phyloP scores from a whole-genome alignment of 2,329 filamentous ascomycete genomes.

The Parastagonospora avenae region DNA sequence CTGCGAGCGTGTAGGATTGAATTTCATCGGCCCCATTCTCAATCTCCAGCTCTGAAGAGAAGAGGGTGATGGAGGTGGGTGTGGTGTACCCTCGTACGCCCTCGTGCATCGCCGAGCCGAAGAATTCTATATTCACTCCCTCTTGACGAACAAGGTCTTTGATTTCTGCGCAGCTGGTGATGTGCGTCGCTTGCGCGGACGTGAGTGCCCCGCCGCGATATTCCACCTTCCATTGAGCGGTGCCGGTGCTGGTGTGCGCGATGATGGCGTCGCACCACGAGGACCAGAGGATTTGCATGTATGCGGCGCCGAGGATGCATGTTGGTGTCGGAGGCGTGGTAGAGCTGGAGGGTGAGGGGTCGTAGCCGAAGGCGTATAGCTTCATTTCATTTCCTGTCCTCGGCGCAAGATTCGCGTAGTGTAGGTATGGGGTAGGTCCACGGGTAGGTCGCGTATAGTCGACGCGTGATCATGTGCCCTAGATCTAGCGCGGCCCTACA shows the following conservation, averaged over 20 bases:
- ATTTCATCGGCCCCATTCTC: slow-evolving; percentile 2
- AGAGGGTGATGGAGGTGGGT: slow-evolving; percentile 8
- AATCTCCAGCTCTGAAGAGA: slow-evolving; percentile 13
- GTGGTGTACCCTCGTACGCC: slow-evolving; percentile 25
- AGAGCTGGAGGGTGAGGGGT: not conserved
- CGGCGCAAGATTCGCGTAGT: no score
- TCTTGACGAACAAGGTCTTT: not conserved
- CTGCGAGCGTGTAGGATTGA: not conserved
- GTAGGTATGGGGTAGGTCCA: no score
- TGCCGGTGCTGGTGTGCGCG: not conserved
- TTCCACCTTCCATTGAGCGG: slow-evolving; percentile 1
- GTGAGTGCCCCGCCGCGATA: slow-evolving; percentile 30
- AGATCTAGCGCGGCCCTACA: no score
- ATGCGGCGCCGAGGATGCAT: not conserved
- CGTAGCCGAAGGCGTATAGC: no score
- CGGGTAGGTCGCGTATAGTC: no score
- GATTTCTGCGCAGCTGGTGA: slow-evolving; percentile 1
- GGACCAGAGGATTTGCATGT: slow-evolving; percentile 30
- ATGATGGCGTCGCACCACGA: slow-evolving; percentile 41
- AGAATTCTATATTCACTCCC: slow-evolving; percentile 10
- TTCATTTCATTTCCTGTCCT: no score
- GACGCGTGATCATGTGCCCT: no score
- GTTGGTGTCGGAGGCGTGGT: not conserved
- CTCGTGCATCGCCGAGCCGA: slow-evolving; percentile 26
- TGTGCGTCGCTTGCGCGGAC: slow-evolving; percentile 5